A percentile compares a stretch with the other conserved stretches of the same genome.
Conservation (phyloP, 352 stramenopile species). For the Pythium grandisporangium region DNA sequence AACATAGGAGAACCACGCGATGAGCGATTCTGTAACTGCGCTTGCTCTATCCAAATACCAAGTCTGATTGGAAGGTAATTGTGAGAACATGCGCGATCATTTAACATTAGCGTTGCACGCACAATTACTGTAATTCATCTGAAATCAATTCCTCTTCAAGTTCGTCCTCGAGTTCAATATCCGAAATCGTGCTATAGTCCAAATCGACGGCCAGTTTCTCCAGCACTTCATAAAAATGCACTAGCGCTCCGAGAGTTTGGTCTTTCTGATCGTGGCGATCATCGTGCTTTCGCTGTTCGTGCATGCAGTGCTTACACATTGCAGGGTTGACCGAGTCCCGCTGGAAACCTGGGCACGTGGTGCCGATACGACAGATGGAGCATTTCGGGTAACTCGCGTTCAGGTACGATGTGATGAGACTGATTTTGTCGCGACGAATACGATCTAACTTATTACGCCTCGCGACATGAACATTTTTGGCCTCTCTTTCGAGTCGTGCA, state of each 20-base stretch:
- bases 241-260: too few relatives aligned
- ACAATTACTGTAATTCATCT: constrained; percentile 7
- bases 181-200: constrained; percentile 35
- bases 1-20: too few relatives aligned
- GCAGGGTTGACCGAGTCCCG: constrained; percentile 51
- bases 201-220: constrained; percentile 43
- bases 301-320: constrained; percentile 70
- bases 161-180: constrained; percentile 51
- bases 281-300: constrained; percentile 61
- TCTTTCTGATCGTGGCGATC: constrained; percentile 27
- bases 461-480: constrained; percentile 30
- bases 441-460: constrained; percentile 25
- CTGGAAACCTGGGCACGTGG: constrained; percentile 69
- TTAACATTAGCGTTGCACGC: not conserved
- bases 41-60: too few relatives aligned
- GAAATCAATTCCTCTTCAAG: constrained; percentile 37
- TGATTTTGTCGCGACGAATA: constrained; percentile 35
- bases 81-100: not conserved
- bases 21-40: too few relatives aligned
- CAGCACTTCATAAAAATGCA: constrained; percentile 36
- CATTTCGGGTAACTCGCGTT: constrained; percentile 59
- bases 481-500: constrained; percentile 38
- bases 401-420: constrained; percentile 29
- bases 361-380: constrained; percentile 49
- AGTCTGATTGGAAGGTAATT: not conserved